phyloP scores from a whole-genome alignment of 345 rosid genomes.

The Populus euphratica region DNA sequence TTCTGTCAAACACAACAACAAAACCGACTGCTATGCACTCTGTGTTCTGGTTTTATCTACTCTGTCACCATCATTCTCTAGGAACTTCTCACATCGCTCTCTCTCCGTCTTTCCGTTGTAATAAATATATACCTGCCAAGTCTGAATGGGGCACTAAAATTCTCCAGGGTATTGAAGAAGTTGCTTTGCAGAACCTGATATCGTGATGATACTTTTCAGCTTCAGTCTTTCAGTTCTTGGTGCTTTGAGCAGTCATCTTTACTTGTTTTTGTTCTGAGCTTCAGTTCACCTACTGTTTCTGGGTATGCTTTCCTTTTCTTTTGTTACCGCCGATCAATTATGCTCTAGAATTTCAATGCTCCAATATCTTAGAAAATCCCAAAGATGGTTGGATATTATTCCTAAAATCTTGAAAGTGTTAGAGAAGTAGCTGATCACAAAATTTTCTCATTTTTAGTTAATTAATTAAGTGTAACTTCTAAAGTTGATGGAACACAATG shows the following conservation, averaged over 20 bases:
- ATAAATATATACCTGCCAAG: not conserved
- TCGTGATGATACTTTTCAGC: not conserved
- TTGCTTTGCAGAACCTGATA: not conserved
- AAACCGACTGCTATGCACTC: slow-evolving; percentile 8
- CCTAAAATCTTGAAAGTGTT: not conserved
- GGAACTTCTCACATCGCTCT: not conserved
- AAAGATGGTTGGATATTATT: not conserved
- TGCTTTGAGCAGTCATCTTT: slow-evolving; percentile 4
- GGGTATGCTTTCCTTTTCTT: not conserved
- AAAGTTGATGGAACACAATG: slow-evolving; percentile 59
- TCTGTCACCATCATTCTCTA: not conserved
- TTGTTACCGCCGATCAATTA: not conserved
- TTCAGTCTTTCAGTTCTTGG: not conserved
- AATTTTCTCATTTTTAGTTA: not conserved
- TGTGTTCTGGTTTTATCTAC: not conserved
- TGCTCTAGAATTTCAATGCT: not conserved
- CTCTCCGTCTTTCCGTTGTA: too few species aligned
- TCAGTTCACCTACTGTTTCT: not conserved
- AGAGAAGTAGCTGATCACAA: not conserved
- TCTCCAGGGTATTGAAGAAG: not conserved
- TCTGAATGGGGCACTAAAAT: not conserved
- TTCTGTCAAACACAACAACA: not conserved
- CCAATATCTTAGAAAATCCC: not conserved
- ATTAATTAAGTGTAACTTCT: not conserved
- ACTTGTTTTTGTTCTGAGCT: slow-evolving; percentile 6